phyloP scores from a whole-genome alignment of 2,329 filamentous ascomycete species.

The Xenoacremonium recifei region DNA sequence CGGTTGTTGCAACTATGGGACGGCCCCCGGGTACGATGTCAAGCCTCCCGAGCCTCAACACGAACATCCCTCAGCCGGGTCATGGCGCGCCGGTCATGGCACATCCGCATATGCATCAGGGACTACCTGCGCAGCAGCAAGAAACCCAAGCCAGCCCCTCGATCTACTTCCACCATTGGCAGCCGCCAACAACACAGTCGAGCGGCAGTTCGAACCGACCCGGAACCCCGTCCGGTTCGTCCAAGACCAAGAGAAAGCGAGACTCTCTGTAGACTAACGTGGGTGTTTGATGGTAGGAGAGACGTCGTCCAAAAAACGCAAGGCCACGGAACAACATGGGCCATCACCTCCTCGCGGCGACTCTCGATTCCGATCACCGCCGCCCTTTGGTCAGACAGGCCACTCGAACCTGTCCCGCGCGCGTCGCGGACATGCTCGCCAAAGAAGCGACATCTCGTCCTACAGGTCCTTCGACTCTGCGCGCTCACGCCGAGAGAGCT shows the following conservation, averaged over 20 bases:
- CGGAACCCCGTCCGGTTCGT: constrained; percentile 73
- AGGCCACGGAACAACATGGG: constrained; percentile 54
- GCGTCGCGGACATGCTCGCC: constrained; percentile 32
- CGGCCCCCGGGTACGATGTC: constrained; percentile 36
- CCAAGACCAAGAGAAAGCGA: constrained; percentile 50
- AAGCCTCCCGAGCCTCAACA: constrained; percentile 44
- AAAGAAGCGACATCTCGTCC: constrained; percentile 37
- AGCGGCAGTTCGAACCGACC: constrained; percentile 63
- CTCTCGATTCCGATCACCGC: constrained; percentile 33
- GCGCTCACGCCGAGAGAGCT: constrained; percentile 24
- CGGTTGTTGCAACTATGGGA: constrained; percentile 39
- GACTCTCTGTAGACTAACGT: constrained; percentile 41
- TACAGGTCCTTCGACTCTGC: constrained; percentile 27
- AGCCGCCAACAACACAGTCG: constrained; percentile 69
- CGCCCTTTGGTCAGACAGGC: constrained; percentile 27
- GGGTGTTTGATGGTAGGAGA: constrained; percentile 56
- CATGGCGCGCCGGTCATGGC: constrained; percentile 31
- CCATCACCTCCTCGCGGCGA: constrained; percentile 28
- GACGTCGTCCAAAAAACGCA: constrained; percentile 81
- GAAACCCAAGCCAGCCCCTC: constrained; percentile 58
- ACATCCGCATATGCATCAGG: constrained; percentile 52
- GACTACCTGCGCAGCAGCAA: constrained; percentile 57
- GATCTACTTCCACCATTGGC: constrained; percentile 92
- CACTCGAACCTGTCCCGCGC: constrained; percentile 24
- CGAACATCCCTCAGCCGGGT: constrained; percentile 40